These are phyloP conservation scores for Emydomyces testavorans DNA, from an alignment of 2,329 filamentous ascomycete species.

Conservation along the genomic window DNA sequence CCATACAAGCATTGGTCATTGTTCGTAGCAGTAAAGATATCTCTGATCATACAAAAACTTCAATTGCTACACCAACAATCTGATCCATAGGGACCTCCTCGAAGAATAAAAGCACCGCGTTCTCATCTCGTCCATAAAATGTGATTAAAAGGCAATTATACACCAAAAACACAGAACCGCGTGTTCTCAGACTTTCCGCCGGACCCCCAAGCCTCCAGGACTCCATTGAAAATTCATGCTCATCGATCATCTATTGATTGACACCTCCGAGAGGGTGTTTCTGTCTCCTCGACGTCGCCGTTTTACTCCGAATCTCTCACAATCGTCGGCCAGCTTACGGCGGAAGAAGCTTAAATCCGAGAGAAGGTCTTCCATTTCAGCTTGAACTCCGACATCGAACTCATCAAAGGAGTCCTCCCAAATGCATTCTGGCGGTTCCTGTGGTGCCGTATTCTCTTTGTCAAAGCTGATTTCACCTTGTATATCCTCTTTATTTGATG, in stretches of 20 bases:
- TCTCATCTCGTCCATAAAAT: not conserved
- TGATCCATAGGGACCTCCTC: not conserved
- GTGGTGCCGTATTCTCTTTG: constrained; percentile 31
- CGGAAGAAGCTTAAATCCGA: constrained; percentile 70
- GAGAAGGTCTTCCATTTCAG: constrained; percentile 73
- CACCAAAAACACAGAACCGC: not conserved
- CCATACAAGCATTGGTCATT: not conserved
- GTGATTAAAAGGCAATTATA: not conserved
- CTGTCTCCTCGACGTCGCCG: constrained; percentile 5
- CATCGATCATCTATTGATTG: constrained; percentile 1
- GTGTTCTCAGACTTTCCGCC: not conserved
- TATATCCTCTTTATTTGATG: constrained; percentile 45
- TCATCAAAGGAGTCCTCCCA: constrained; percentile 22
- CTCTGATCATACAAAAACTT: constrained; percentile 4
- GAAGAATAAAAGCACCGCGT: not conserved
- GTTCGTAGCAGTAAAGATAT: not conserved
- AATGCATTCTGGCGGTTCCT: constrained; percentile 25
- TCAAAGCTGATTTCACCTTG: constrained; percentile 36
- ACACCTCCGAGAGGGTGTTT: constrained; percentile 7
- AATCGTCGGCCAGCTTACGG: constrained; percentile 73
- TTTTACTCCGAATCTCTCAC: constrained; percentile 30
- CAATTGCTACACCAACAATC: not conserved
- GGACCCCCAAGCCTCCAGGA: not conserved
- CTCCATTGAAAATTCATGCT: not conserved
- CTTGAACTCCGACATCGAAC: constrained; percentile 56